These are phyloP conservation scores for Euphorbia celastroides DNA, from an alignment of 441 rosid genomes.

Conservation along the genomic window DNA sequence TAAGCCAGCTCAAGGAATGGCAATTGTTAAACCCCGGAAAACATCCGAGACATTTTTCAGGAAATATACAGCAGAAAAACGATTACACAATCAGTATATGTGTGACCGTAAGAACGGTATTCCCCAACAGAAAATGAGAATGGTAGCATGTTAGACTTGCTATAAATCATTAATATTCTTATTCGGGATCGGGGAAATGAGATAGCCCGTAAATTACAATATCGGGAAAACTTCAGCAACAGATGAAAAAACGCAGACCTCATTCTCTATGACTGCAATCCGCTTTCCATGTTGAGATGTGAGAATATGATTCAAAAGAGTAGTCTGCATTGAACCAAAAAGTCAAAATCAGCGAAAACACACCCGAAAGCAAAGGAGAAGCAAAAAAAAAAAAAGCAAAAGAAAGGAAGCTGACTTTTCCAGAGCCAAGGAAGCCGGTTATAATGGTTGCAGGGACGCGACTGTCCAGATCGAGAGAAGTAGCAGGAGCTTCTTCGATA, in stretches of 20 bases:
- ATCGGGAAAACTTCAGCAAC: background rate
- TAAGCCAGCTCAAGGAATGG: background rate
- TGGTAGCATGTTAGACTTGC: background rate
- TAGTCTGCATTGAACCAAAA: slow-evolving; percentile 36
- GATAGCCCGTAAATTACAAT: background rate
- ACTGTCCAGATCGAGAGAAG: slow-evolving; percentile 24
- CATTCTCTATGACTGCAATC: slow-evolving; percentile 75
- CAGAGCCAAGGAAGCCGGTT: slow-evolving; percentile 77
- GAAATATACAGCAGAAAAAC: background rate
- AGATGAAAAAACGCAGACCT: slow-evolving; percentile 32
- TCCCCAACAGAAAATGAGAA: background rate
- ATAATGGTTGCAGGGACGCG: slow-evolving; percentile 63
- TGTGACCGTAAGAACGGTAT: background rate
- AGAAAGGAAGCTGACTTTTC: slow-evolving; percentile 35
- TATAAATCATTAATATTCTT: background rate
- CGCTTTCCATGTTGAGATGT: slow-evolving; percentile 66
- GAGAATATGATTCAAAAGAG: slow-evolving; percentile 66
- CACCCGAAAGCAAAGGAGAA: background rate
- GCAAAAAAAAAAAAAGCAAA: background rate
- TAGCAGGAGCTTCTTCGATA: slow-evolving; percentile 12
- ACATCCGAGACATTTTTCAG: background rate
- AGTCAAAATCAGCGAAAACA: background rate
- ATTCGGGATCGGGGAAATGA: background rate
- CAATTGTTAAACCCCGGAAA: background rate
- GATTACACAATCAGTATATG: too few relatives aligned